Base-by-base conservation (phyloP, 106 monocot genomes). In the Acorus calamus region DNA sequence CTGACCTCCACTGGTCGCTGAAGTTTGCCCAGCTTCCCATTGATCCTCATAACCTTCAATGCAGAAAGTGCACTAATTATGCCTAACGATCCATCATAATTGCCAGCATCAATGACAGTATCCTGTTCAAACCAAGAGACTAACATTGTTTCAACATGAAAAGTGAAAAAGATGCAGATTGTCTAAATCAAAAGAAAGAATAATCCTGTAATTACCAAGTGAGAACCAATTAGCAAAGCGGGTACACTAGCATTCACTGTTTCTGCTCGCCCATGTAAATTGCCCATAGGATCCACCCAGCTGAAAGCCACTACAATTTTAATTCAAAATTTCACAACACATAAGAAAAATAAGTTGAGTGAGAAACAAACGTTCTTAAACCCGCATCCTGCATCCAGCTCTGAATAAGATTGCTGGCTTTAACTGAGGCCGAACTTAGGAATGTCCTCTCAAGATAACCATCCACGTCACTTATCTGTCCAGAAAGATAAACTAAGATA, bases 311-410 rank as follows among this genome's bases (percentile, higher is more conserved):
- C 42, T 50, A 62, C 62, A 63, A 43, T 45, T 61, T 67, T 14
- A 14, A 56, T n/a, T 55, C 42, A 66, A 54, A 60, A 47, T 3
- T 65, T 1, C n/a, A 43, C 67, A 12, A 41, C 57, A 68, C 7
- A 50, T 47, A 41, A n/a, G 66, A 52, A 43, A 45, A 14, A 42
- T 62, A 55, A 4, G 56, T 48, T 14, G 3, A 50, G 8, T 48
- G 11, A 52, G 6, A 55, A 63, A 61, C 70, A 45, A 78, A 96
- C 96, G 91, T 91, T 72, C 67, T 80, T 53, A 96, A 68, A 53
- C 96, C 96, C 53, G 85, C 87, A 80, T 96, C 96, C 44, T 83
- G 68, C 96, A 96, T 96, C 96, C 96, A 96, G 44, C 67, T 75
- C n/a, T 63, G 65, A 47, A 96, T 85, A 55, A 83, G 76, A 69